phyloP scores from a whole-genome alignment of 177 flowering plant genomes.

The Vitis hybrid region DNA sequence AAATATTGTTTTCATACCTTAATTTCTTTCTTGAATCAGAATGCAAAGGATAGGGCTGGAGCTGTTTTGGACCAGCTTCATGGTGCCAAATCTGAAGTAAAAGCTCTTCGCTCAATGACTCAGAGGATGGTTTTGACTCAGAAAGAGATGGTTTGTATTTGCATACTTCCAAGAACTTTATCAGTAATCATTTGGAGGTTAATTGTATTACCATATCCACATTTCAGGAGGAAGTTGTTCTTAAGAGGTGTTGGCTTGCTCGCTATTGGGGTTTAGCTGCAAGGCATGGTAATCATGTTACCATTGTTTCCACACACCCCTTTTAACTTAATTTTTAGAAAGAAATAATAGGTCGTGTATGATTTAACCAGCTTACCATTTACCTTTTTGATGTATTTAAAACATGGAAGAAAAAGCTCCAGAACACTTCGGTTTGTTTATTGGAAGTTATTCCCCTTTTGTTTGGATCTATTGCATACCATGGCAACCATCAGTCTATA shows the following conservation, averaged over 20 bases:
- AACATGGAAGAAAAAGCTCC: too few relatives aligned
- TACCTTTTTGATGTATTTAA: too few relatives aligned
- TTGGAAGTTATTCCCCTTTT: too few relatives aligned
- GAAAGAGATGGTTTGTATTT: constrained; percentile 82
- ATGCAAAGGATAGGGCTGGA: constrained; percentile 56
- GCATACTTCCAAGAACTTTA: background rate
- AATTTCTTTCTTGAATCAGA: constrained; percentile 41
- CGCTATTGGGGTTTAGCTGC: constrained; percentile 78
- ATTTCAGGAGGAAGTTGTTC: constrained; percentile 75
- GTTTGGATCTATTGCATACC: too few relatives aligned
- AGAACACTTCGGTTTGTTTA: too few relatives aligned
- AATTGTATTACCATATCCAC: background rate
- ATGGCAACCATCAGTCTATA: too few relatives aligned
- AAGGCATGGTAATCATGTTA: constrained; percentile 39
- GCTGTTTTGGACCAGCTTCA: constrained; percentile 51
- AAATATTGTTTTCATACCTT: constrained; percentile 2
- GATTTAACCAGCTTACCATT: too few relatives aligned
- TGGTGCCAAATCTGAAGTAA: constrained; percentile 85
- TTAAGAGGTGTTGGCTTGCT: constrained; percentile 79
- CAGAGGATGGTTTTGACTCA: constrained; percentile 91
- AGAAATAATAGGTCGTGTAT: too few relatives aligned
- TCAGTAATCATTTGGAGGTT: background rate
- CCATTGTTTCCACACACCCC: too few relatives aligned
- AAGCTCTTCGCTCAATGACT: constrained; percentile 81
- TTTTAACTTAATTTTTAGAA: too few relatives aligned